A percentile compares a stretch with the other conserved stretches of the same genome.
phyloP scores from a whole-genome alignment of 192 early-diverging fungal genomes.

The Coemansia sp. region DNA sequence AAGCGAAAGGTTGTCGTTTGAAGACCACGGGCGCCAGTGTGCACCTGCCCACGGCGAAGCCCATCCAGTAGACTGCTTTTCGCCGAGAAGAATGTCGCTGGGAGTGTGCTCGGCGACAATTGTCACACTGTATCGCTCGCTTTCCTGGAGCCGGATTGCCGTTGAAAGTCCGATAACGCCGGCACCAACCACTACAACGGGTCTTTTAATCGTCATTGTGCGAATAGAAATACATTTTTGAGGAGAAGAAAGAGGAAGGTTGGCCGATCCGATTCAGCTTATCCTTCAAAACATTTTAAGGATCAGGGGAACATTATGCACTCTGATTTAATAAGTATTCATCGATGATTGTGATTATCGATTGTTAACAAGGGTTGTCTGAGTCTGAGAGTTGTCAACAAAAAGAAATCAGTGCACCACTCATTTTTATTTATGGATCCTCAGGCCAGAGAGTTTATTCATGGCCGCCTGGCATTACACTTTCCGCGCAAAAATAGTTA shows the following conservation, averaged over 20 bases:
- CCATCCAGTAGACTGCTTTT: slow-evolving; percentile 42
- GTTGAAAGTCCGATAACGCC: slow-evolving; percentile 64
- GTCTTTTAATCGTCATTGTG: not conserved
- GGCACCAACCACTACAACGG: slow-evolving; percentile 58
- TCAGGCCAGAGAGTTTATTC: not conserved
- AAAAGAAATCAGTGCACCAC: no score
- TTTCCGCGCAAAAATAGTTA: not conserved
- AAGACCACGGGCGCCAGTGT: slow-evolving; percentile 65
- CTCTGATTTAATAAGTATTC: no score
- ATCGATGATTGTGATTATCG: no score
- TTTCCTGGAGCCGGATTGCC: slow-evolving; percentile 51
- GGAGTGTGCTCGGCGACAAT: slow-evolving; percentile 49
- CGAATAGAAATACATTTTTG: not conserved
- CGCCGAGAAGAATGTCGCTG: not conserved
- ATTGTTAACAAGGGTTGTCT: no score
- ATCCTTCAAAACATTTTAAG: not conserved
- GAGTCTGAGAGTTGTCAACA: no score
- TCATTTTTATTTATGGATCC: no score
- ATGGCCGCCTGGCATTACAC: not conserved
- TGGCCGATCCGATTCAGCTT: no score
- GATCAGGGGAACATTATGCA: not conserved
- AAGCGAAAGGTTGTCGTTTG: slow-evolving; percentile 38
- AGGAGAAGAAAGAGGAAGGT: not conserved
- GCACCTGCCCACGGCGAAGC: slow-evolving; percentile 63
- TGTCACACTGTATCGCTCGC: slow-evolving; percentile 40